phyloP scores from a whole-genome alignment of 169 alveolate species.

The Fabrea salina region DNA sequence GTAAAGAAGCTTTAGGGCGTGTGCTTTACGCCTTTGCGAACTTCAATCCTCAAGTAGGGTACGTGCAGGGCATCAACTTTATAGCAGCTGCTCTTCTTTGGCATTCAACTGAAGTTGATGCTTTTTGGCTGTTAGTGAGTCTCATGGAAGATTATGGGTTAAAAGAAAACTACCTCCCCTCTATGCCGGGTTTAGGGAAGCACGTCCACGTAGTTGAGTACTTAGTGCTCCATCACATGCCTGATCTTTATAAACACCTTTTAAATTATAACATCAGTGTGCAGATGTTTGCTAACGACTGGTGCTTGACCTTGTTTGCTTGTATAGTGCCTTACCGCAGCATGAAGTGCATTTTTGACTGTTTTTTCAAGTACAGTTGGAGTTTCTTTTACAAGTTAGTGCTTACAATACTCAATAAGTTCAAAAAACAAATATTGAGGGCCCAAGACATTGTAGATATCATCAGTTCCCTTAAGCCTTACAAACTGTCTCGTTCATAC shows the following conservation, averaged over 20 bases:
- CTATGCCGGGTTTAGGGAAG: conserved; percentile 39
- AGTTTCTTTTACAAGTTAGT: conserved; percentile 32
- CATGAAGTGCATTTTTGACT: background rate
- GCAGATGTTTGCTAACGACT: conserved; percentile 38
- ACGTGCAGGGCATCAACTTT: conserved; percentile 48
- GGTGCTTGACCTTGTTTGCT: conserved; percentile 38
- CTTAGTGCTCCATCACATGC: background rate
- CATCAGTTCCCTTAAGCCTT: conserved; percentile 13
- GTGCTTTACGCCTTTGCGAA: conserved; percentile 25
- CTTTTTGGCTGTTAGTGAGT: conserved; percentile 40
- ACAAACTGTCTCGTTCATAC: background rate
- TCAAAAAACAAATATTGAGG: conserved; percentile 6
- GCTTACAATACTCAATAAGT: conserved; percentile 21
- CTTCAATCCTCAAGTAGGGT: conserved; percentile 35
- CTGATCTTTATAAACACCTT: conserved; percentile 31
- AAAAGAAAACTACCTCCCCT: conserved; percentile 21
- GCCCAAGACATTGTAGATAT: conserved; percentile 21
- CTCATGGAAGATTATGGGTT: conserved; percentile 37
- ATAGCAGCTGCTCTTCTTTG: conserved; percentile 31
- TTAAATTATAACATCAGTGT: conserved; percentile 14
- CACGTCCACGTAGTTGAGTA: conserved; percentile 29
- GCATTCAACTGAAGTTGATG: conserved; percentile 40
- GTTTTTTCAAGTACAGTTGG: conserved; percentile 36
- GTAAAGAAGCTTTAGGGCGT: background rate
- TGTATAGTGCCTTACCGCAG: conserved; percentile 8